Base-by-base conservation (phyloP, 2,329 filamentous ascomycete species). In the Neodidymelliopsis sp. region DNA sequence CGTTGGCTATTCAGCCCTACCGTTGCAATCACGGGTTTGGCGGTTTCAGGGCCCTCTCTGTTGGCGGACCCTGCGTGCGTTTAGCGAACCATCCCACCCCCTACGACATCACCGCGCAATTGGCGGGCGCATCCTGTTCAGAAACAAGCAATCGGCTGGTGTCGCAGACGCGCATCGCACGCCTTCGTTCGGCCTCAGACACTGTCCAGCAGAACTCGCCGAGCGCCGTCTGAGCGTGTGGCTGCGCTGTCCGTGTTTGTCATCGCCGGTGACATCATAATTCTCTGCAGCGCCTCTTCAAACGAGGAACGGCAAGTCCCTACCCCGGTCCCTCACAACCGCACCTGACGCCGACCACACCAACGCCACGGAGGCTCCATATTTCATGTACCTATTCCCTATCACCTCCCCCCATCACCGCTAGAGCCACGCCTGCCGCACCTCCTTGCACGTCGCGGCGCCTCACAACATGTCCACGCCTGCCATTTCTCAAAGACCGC, bases 381-480 rank as follows among this genome's bases (percentile, higher is more conserved):
- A 54, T 61, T 60, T 61, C 59, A 66, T 63, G 63, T 36, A 48
- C 62, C 52, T 56, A 54, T 51, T 30, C 35, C 57, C 54, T 62
- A 54, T 44, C 25, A 30, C 36, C 27, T 44, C 31, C 35, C 49
- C 42, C 24, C 35, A 38, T 37, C 22, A 23, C 48, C 43, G 29
- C 36, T 37, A 47, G 56, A 39, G 54, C 47, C 59, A 45, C 62
- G 31, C 53, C 35, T 49, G 60, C 39, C 45, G 45, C 6, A 31
- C 27, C 18, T 18, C 35, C 12, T 16, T n/a, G n/a, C n/a, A n/a
- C 42, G 44, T 40, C 41, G 22, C 38, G 34, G 42, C 28, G 41
- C 33, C 35, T 40, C 50, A 29, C 34, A 39, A 56, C 53, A 72
- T 72, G 70, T 68, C 69, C n/a, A 69, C 66, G 25, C 68, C 69